Evolutionary conservation across 1,284 basidiomycete genomes (phyloP).

Genomic region (Apiotrichum sp.): DNA sequence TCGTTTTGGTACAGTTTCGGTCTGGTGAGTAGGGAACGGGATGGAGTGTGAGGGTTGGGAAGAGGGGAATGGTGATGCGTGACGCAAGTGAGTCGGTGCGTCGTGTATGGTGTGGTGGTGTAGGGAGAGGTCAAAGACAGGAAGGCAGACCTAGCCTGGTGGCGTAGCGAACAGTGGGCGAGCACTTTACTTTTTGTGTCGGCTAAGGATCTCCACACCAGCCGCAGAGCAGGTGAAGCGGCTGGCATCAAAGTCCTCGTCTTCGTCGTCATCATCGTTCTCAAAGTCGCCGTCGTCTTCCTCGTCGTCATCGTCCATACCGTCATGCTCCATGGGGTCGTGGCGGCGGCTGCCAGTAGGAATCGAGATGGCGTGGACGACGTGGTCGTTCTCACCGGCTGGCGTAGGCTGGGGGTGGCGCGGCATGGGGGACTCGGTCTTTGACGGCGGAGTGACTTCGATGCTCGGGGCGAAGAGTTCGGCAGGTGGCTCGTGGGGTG

Average conservation of each 20-base stretch:
- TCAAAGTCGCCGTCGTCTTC: conserved; percentile 25
- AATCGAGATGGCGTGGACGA: conserved; percentile 15
- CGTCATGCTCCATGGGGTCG: not conserved
- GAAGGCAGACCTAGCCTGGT: too few relatives aligned
- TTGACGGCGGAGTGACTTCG: not conserved
- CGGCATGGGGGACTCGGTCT: conserved; percentile 1
- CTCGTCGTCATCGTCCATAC: conserved; percentile 8
- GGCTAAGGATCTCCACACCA: conserved; percentile 42
- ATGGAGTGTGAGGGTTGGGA: not conserved
- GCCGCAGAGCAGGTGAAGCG: conserved; percentile 36
- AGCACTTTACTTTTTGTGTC: conserved; percentile 25
- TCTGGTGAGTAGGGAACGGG: not conserved
- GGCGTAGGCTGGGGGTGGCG: not conserved
- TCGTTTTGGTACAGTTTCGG: not conserved
- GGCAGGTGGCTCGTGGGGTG: conserved; percentile 7
- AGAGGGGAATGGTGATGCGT: not conserved
- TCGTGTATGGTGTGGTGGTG: too few relatives aligned
- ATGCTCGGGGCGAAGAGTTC: conserved; percentile 10
- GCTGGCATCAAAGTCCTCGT: conserved; percentile 27
- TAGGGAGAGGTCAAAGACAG: too few relatives aligned
- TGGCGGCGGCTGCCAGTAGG: conserved; percentile 3
- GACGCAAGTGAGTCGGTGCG: too few relatives aligned
- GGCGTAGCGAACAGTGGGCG: too few relatives aligned
- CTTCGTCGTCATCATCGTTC: conserved; percentile 30
- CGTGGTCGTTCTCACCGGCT: conserved; percentile 9